phyloP scores from a whole-genome alignment of 2,329 filamentous ascomycete species.

The Talaromyces sp. region DNA sequence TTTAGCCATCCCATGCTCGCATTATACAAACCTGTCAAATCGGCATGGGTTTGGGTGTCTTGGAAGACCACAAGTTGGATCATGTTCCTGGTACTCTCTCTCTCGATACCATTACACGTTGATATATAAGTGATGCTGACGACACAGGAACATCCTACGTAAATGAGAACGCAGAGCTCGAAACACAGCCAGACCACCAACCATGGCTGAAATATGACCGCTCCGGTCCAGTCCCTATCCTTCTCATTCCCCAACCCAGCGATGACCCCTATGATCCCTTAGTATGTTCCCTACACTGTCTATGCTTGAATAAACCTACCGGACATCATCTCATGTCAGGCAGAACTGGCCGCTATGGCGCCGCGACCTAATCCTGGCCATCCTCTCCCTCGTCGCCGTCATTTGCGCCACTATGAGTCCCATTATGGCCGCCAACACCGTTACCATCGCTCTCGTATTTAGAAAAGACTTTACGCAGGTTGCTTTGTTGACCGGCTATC shows the following conservation, averaged over 20 bases:
- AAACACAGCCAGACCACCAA: slow-evolving; percentile 21
- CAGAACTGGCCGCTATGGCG: slow-evolving; percentile 81
- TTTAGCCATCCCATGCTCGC: background rate
- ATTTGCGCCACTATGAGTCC: slow-evolving; percentile 81
- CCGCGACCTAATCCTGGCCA: slow-evolving; percentile 74
- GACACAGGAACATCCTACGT: slow-evolving; percentile 51
- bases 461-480: slow-evolving; percentile 66
- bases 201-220: slow-evolving; percentile 67
- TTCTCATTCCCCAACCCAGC: slow-evolving; percentile 85
- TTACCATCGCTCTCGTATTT: slow-evolving; percentile 70
- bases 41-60: slow-evolving; percentile 67
- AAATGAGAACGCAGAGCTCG: slow-evolving; percentile 49
- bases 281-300: slow-evolving; percentile 37
- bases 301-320: background rate
- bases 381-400: slow-evolving; percentile 75
- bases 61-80: slow-evolving; percentile 63
- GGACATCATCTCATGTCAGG: background rate
- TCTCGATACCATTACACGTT: no score
- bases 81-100: slow-evolving; percentile 66
- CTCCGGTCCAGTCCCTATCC: slow-evolving; percentile 64
- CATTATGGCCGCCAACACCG: slow-evolving; percentile 82
- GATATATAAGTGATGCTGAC: background rate
- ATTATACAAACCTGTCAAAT: background rate
- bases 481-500: slow-evolving; percentile 81
- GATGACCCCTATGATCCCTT: slow-evolving; percentile 89